Evolutionary conservation across 768 basidiomycete genomes (phyloP), one percentile per base, ranked within the genome.

Genomic region (Termitomyces heimii): DNA sequence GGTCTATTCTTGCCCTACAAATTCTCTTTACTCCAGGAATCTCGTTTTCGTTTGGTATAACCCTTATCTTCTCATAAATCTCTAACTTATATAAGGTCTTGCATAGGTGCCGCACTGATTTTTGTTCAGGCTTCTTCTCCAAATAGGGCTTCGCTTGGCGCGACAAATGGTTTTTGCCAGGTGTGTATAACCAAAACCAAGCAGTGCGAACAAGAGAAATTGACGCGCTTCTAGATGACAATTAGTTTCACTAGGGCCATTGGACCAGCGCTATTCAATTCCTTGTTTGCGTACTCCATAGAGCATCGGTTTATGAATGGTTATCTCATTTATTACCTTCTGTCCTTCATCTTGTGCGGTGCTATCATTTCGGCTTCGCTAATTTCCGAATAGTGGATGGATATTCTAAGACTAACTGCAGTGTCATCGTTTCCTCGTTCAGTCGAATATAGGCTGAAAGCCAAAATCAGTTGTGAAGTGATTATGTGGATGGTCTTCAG

Each of bases 101-200:
- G 8, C n/a, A 52, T 54, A 88, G 88, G 86, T 28, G 81, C 85
- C 51, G 68, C 87, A 26, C 87, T 88, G 67, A 85, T 90, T 46
- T 86, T 82, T 59, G 83, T 91, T 54, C 74, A 80, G 18, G 80
- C 80, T 1, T 76, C 87, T 16, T 71, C 88, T 0, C 88, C 89
- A 4, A 86, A 86, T 54, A 76, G 77, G 37, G 79, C 82, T 44
- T 82, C 85, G 7, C 75, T 89, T 9, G 88, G 88, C 12, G 80
- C 85, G 20, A 61, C 50, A 28, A 55, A 61, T 61, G 60, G 60
- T 16, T 35, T 61, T 35, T 56, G 60, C 16, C 57, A 56, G 56
- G 60, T 61, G n/a, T 32, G 50, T n/a, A 3, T 42, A 32, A n/a
- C 45, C 40, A 16, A 53, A 31, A 7, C 8, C 40, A 2, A 45